Percentiles rank a stretch among this genome's conserved stretches.
Evolutionary conservation across 495 filamentous ascomycete genomes (phyloP).

Genomic region (Recurvomyces mirabilis): DNA sequence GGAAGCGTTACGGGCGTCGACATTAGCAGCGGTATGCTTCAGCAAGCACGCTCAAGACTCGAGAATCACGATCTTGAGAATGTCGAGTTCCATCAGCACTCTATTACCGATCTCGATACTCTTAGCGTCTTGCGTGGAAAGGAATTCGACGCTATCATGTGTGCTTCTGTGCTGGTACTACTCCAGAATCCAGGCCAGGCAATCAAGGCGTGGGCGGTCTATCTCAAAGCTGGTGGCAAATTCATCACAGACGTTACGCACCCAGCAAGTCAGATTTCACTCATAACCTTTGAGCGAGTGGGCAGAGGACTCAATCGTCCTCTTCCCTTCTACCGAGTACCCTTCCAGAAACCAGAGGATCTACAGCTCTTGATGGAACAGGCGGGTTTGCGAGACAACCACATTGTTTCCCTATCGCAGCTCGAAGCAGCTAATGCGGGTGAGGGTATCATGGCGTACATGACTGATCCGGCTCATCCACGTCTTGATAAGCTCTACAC

Average conservation of each 20-base stretch:
- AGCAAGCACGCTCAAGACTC: slow-evolving; percentile 24
- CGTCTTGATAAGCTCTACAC: neutral
- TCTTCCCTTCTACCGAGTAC: slow-evolving; percentile 9
- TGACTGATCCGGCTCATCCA: neutral
- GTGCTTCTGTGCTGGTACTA: slow-evolving; percentile 30
- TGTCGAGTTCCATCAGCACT: slow-evolving; percentile 29
- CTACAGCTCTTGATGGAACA: neutral
- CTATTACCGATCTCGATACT: slow-evolving; percentile 30
- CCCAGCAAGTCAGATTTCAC: slow-evolving; percentile 5
- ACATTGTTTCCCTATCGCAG: slow-evolving; percentile 4
- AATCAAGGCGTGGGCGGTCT: slow-evolving; percentile 28
- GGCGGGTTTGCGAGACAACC: slow-evolving; percentile 2
- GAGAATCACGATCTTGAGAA: slow-evolving; percentile 15
- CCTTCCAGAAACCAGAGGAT: slow-evolving; percentile 9
- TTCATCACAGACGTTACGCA: slow-evolving; percentile 21
- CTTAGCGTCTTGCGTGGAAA: slow-evolving; percentile 17
- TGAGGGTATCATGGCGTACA: slow-evolving; percentile 5
- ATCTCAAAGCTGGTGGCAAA: slow-evolving; percentile 29
- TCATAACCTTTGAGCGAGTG: slow-evolving; percentile 15
- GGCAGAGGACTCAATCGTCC: slow-evolving; percentile 5
- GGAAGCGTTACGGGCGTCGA: slow-evolving; percentile 36
- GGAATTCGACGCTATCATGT: slow-evolving; percentile 32
- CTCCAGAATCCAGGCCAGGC: slow-evolving; percentile 26
- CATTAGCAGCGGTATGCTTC: slow-evolving; percentile 32
- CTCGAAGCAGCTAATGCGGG: neutral